phyloP scores from a whole-genome alignment of 257 asterid genomes.

The Jacaranda copaia region DNA sequence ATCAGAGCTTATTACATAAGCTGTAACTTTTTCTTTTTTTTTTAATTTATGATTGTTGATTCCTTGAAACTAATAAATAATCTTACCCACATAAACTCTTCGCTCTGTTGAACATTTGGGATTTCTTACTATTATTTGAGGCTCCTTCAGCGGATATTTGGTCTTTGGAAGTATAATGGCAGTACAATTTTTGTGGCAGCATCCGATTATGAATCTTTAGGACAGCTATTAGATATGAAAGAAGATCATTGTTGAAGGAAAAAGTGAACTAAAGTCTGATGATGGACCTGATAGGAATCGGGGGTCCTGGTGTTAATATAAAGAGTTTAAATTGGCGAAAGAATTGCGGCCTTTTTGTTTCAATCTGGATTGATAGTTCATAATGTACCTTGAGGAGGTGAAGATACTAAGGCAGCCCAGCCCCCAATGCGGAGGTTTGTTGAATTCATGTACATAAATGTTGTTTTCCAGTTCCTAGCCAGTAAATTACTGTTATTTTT shows the following conservation, averaged over 20 bases:
- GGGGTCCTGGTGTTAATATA: slow-evolving; percentile 67
- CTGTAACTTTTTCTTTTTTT: not conserved
- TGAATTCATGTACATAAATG: slow-evolving; percentile 1
- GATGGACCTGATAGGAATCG: slow-evolving; percentile 33
- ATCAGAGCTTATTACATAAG: slow-evolving; percentile 9
- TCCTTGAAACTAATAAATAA: not conserved
- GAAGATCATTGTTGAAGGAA: slow-evolving; percentile 41
- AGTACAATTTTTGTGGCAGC: slow-evolving; percentile 79
- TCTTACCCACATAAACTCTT: slow-evolving; percentile 10
- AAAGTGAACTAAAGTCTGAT: slow-evolving; percentile 40
- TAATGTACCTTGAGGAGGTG: slow-evolving; percentile 96
- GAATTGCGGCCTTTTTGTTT: slow-evolving; percentile 87
- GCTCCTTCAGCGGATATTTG: slow-evolving; percentile 71
- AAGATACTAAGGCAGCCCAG: slow-evolving; percentile 92
- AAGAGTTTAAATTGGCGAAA: slow-evolving; percentile 77
- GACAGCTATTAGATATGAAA: slow-evolving; percentile 65
- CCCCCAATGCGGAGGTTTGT: slow-evolving; percentile 92
- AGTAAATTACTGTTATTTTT: not conserved
- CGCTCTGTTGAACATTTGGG: slow-evolving; percentile 22
- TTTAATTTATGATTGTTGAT: not conserved
- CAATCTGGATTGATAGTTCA: slow-evolving; percentile 99
- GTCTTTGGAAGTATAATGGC: slow-evolving; percentile 84
- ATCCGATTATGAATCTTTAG: slow-evolving; percentile 63
- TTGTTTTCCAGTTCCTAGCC: not conserved
- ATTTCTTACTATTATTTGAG: slow-evolving; percentile 51